A percentile compares a stretch with the other conserved stretches of the same genome.
phyloP scores from a whole-genome alignment of 177 flowering plant species.

The Vitis hybrid region DNA sequence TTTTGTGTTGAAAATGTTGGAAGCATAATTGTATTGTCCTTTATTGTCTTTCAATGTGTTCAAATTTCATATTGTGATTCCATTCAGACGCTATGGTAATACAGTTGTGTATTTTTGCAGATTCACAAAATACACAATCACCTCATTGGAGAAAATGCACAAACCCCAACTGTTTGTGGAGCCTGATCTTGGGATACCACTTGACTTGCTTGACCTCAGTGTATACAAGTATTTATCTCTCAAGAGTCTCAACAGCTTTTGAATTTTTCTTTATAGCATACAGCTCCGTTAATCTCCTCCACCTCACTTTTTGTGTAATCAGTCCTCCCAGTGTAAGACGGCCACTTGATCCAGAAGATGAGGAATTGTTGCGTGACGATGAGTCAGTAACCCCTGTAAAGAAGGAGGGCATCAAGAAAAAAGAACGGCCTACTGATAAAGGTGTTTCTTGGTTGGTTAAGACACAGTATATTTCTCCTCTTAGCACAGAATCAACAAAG shows the following conservation, averaged over 20 bases:
- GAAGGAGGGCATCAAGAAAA: constrained; percentile 73
- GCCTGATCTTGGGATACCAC: constrained; percentile 96
- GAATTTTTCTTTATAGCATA: background rate
- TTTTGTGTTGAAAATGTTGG: no score
- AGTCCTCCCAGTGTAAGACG: constrained; percentile 64
- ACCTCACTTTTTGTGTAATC: constrained; percentile 4
- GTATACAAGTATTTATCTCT: constrained; percentile 77
- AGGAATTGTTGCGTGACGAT: constrained; percentile 81
- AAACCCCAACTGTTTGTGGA: constrained; percentile 94
- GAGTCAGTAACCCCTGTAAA: constrained; percentile 69
- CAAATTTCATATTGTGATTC: background rate
- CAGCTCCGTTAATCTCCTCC: background rate
- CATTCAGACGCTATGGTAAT: no score
- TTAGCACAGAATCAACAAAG: constrained; percentile 78
- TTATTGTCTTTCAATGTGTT: background rate
- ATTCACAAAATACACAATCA: constrained; percentile 73
- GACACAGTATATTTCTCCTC: constrained; percentile 92
- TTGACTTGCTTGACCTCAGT: constrained; percentile 92
- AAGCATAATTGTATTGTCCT: no score
- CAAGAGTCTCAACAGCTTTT: background rate
- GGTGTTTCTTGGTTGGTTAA: constrained; percentile 98
- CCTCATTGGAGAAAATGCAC: constrained; percentile 87
- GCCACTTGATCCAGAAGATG: constrained; percentile 87
- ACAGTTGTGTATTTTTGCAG: constrained; percentile 39
- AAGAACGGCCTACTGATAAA: constrained; percentile 95